phyloP scores from a whole-genome alignment of 1,284 basidiomycete species.

The Afroboletus lepidellus region DNA sequence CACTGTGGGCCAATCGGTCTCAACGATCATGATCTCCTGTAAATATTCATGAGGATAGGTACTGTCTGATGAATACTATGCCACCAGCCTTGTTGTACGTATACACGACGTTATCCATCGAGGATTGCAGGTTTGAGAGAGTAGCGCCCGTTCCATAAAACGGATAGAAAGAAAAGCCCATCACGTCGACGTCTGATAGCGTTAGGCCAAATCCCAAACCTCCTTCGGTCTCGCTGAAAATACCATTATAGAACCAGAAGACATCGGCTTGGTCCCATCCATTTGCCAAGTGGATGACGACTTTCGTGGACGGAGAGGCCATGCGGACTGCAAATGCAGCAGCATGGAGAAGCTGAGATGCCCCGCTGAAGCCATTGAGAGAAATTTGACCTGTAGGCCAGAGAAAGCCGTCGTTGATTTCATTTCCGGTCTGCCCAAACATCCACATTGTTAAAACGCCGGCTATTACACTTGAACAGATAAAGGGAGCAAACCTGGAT shows the following conservation, averaged over 20 bases:
- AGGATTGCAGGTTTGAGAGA: conserved; percentile 5
- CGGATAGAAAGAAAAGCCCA: conserved; percentile 14
- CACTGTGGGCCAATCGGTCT: conserved; percentile 13
- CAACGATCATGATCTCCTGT: conserved; percentile 18
- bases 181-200: conserved; percentile 9
- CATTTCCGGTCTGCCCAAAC: conserved; percentile 16
- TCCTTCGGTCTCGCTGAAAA: conserved; percentile 4
- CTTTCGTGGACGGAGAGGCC: conserved; percentile 16
- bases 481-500: conserved; percentile 12
- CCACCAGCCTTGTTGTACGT: conserved; percentile 13
- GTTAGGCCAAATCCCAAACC: conserved; percentile 6
- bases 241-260: conserved; percentile 11
- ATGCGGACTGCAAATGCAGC: conserved; percentile 15
- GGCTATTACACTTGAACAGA: not conserved
- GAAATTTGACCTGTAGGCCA: conserved; percentile 14
- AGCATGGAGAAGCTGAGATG: conserved; percentile 18
- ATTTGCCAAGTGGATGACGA: conserved; percentile 9
- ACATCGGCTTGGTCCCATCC: conserved; percentile 8
- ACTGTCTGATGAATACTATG: not conserved
- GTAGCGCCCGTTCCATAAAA: conserved; percentile 11
- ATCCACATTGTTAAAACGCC: not conserved
- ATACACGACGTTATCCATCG: conserved; percentile 6
- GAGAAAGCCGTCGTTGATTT: conserved; percentile 16
- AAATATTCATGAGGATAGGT: conserved; percentile 2
- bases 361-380: conserved; percentile 6